Conservation (phyloP, 225 moss, liverwort and hornwort genomes). For the Bryum argenteum region DNA sequence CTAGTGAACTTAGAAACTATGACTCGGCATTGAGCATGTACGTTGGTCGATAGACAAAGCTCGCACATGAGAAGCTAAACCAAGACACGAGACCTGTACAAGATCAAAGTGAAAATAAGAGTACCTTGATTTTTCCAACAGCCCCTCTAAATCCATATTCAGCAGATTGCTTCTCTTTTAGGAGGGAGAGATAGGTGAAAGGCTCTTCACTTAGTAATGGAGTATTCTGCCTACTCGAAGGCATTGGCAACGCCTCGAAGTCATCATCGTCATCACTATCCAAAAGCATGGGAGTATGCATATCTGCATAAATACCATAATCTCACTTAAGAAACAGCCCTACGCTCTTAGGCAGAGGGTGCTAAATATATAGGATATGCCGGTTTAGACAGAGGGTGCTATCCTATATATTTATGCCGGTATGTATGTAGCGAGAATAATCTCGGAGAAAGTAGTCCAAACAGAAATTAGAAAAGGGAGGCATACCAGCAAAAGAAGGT, state of each 20-base stretch:
- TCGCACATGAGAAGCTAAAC: neutral
- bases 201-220: conserved; percentile 49
- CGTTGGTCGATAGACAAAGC: conserved; percentile 7
- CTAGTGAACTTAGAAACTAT: neutral
- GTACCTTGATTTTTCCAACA: conserved; percentile 83
- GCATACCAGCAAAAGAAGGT: conserved; percentile 44
- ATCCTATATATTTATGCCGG: neutral
- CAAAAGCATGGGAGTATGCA: conserved; percentile 52
- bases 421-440: neutral
- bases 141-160: conserved; percentile 33
- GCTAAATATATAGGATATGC: no score
- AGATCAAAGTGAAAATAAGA: conserved; percentile 15
- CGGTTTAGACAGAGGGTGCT: neutral
- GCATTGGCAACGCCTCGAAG: conserved; percentile 22
- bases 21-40: neutral
- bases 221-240: conserved; percentile 31
- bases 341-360: conserved; percentile 1
- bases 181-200: conserved; percentile 75
- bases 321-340: conserved; percentile 8
- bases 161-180: conserved; percentile 55
- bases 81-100: conserved; percentile 16
- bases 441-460: neutral
- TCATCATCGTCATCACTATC: conserved; percentile 64
- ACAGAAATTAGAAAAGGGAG: neutral
- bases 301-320: conserved; percentile 32